Base-by-base conservation (phyloP, 345 rosid species). In the Reutealis trisperma region DNA sequence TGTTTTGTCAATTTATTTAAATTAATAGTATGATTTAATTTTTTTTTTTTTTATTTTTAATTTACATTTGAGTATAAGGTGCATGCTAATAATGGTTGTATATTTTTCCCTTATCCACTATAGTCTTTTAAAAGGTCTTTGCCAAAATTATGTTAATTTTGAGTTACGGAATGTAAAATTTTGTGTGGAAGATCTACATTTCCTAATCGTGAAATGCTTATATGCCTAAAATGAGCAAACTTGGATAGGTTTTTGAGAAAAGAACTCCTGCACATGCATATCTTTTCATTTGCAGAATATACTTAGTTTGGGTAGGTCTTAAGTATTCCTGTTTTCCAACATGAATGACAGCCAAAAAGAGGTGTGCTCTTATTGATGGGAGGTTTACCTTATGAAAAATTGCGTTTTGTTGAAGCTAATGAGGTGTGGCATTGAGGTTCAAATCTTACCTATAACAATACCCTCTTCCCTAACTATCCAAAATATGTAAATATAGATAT, bases 221-320 rank as follows among this genome's bases (percentile, higher is more conserved):
- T 62, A n/a, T 73, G 65, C 78, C 45, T 52, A 63, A 18, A 47
- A 62, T 45, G 27, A 27, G 72, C 77, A 21, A 74, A 62, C 42
- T 37, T 51, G 67, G 62, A 41, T 51, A 9, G 55, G 25, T 58
- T 52, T 68, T 25, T 67, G 32, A 3, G 47, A 63, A 70, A 77
- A 30, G 72, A 54, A 66, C 22, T 30, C 70, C 24, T 58, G 76
- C 78, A 60, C 81, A 75, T 75, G 80, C 80, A 30, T 62, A 68
- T 63, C 14, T 59, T 2, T 32, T 51, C 63, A 18, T 51, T 61
- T 63, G 34, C 64, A 72, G 65, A 70, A 67, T 79, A 73, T 79
- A 59, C 82, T 74, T 77, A 34, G 65, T 75, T 77, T 82, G 75
- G 67, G 42, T 67, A 47, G 74, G 79, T 67, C 15, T 71, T 54